Conservation (phyloP, 2,329 filamentous ascomycete species). For the Reticulascus tulasneorum region DNA sequence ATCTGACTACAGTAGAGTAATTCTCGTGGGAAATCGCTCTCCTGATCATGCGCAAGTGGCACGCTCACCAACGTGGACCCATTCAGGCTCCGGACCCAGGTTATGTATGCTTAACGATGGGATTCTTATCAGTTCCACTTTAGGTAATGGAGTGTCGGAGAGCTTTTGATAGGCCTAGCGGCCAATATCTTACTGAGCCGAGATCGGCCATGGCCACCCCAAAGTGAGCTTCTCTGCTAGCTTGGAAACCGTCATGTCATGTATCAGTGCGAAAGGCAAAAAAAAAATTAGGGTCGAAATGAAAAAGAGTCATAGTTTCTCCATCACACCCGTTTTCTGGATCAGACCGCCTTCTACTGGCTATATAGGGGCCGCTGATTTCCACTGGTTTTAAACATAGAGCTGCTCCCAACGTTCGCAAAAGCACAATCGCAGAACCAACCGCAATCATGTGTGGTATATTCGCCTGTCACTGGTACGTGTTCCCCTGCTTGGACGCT, state of each 20-base stretch:
- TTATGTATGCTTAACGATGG: too few species aligned
- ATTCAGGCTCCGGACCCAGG: background rate
- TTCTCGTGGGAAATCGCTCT: too few species aligned
- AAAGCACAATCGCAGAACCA: slow-evolving; percentile 10
- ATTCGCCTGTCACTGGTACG: slow-evolving; percentile 89
- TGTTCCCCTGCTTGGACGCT: slow-evolving; percentile 19
- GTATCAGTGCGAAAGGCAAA: slow-evolving; percentile 7
- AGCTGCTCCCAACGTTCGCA: slow-evolving; percentile 5
- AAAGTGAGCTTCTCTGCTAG: too few species aligned
- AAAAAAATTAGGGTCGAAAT: slow-evolving; percentile 12
- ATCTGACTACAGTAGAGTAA: too few species aligned
- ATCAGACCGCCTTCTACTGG: slow-evolving; percentile 6
- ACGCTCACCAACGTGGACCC: too few species aligned
- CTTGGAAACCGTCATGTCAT: slow-evolving; percentile 6
- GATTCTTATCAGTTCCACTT: slow-evolving; percentile 15
- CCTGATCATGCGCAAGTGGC: too few species aligned
- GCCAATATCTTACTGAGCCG: slow-evolving; percentile 10
- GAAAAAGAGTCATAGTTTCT: slow-evolving; percentile 14
- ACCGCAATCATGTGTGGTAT: slow-evolving; percentile 84
- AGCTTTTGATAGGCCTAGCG: slow-evolving; percentile 5
- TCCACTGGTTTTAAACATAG: background rate
- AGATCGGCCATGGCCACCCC: slow-evolving; percentile 13
- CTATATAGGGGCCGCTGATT: too few species aligned
- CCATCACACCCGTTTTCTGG: slow-evolving; percentile 5
- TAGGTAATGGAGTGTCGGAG: slow-evolving; percentile 12